Percentiles rank a stretch among this genome's conserved stretches.
These are phyloP conservation scores for Xenoacremonium recifei DNA, from an alignment of 2,329 filamentous ascomycete species.

Conservation along the genomic window DNA sequence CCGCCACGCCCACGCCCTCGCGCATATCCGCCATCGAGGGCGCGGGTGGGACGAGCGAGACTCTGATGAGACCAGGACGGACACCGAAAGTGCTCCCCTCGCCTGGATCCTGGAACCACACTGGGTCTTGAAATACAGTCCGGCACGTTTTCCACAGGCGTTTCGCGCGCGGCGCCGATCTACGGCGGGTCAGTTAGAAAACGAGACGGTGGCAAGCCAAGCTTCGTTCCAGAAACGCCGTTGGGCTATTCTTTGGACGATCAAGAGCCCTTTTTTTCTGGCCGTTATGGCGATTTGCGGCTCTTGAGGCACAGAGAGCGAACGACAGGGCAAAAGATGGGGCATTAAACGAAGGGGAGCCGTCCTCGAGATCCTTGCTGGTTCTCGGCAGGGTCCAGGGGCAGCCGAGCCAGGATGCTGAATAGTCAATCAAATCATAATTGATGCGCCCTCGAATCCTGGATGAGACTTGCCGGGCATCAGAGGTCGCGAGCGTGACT, in stretches of 20 bases:
- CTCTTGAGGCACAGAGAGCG: not conserved
- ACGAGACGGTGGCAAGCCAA: not conserved
- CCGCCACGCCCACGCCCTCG: not conserved
- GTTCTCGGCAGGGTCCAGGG: no score
- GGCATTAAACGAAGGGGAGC: no score
- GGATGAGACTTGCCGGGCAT: not conserved
- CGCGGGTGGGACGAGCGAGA: not conserved
- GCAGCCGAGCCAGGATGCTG: no score
- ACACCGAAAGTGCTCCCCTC: not conserved
- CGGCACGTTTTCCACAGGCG: not conserved
- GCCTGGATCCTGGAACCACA: not conserved
- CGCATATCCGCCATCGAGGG: not conserved
- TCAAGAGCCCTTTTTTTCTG: no score
- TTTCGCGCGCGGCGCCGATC: not conserved
- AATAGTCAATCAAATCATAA: not conserved
- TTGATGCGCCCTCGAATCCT: not conserved
- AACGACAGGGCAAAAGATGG: not conserved
- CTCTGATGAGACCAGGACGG: not conserved
- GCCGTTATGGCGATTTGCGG: not conserved
- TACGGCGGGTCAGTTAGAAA: not conserved
- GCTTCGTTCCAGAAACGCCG: not conserved
- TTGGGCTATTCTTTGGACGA: not conserved
- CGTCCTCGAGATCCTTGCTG: no score
- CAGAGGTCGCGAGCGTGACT: slow-evolving; percentile 13
- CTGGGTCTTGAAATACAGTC: not conserved